Base-by-base conservation (phyloP, 2,329 filamentous ascomycete species). In the Aspergillus sp. region DNA sequence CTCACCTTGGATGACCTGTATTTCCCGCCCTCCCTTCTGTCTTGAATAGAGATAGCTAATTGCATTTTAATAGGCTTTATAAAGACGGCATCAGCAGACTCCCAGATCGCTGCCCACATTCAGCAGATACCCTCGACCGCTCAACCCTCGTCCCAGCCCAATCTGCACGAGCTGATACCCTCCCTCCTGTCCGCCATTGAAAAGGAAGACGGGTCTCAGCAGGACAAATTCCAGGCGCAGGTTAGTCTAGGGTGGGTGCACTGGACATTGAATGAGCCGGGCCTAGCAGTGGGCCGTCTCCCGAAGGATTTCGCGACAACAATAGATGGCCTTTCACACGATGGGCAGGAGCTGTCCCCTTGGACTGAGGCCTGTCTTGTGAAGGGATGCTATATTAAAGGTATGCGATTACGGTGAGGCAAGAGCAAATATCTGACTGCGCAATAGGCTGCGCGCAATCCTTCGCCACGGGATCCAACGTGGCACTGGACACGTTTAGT, bases 191-290 rank as follows among this genome's bases (percentile, higher is more conserved):
- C 58, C 26, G 73, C 69, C 11, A 74, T 82, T 44, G 75, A 78
- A 5, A 66, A 67, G 33, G 78, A 80, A 47, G 61, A 65, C 8
- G 60, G 58, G 8, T 53, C 62, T 8, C 57, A 52, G n/a, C 67
- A 75, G 49, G 76, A 80, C 51, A 58, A 66, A 7, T 71, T 89
- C 45, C 86, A 94, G 59, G 88, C 86, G 19, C 79, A 77, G 39
- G 78, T 91, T 32, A 91, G 85, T 57, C 59, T 89, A 27, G 86
- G 80, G 34, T 93, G 86, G 82, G 68, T 94, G 48, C 78, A 93
- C 52, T 93, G 83, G 76, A 74, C 78, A 6, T 60, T 81, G 33
- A 78, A 75, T 20, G 81, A 93, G 45, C 82, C 82, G 42, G 66
- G 64, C 1, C 56, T 75, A 26, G 79, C 80, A 24, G 60, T 74